Percentiles rank a stretch among this genome's conserved stretches.
phyloP scores from a whole-genome alignment of 768 basidiomycete genomes.

The Panaeolus cyanescens region DNA sequence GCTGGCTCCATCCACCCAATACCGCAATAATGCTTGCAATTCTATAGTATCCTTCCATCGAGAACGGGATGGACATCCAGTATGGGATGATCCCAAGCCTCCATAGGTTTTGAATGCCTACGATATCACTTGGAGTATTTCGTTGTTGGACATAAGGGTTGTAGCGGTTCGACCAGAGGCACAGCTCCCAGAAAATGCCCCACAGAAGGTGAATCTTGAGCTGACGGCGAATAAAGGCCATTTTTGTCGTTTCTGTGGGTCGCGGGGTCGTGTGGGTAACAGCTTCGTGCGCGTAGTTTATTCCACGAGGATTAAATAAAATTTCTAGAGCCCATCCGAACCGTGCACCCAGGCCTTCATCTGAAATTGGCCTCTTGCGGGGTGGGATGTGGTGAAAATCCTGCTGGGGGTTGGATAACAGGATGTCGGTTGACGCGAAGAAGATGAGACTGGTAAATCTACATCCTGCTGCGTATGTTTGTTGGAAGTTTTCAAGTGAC shows the following conservation, averaged over 20 bases:
- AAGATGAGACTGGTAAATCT: not conserved
- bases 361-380: not conserved
- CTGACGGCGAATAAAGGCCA: not conserved
- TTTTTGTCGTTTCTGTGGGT: not conserved
- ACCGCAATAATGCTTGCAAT: constrained; percentile 9
- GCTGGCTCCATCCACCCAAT: constrained; percentile 18
- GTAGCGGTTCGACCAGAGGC: not conserved
- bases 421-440: not conserved
- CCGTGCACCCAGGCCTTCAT: not conserved
- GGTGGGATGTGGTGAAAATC: not conserved
- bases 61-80: not conserved
- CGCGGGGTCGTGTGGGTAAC: not conserved
- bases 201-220: not conserved
- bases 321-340: not conserved
- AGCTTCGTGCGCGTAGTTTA: constrained; percentile 6
- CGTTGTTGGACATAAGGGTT: not conserved
- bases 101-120: not conserved
- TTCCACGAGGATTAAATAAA: constrained; percentile 1
- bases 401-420: not conserved
- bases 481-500: not conserved
- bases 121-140: not conserved
- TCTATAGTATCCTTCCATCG: not conserved
- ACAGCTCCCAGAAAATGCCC: not conserved
- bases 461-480: not conserved
- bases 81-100: not conserved